These are phyloP conservation scores for Naganishia onofrii DNA, from an alignment of 768 basidiomycete species.

Conservation along the genomic window DNA sequence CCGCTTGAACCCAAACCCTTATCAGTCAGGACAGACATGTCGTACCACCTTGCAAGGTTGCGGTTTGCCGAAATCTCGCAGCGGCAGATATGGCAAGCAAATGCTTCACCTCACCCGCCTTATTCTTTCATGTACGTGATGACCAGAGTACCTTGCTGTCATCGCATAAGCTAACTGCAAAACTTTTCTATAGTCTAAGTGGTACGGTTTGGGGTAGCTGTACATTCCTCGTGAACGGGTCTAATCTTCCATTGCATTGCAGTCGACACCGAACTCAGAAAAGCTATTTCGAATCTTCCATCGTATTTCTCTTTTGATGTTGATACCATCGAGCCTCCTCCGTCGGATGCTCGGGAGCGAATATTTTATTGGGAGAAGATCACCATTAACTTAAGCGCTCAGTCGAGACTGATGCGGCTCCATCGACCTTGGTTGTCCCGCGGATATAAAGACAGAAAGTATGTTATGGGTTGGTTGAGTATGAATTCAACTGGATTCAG, in stretches of 20 bases:
- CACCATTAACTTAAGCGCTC: conserved; percentile 50
- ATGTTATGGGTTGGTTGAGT: conserved; percentile 17
- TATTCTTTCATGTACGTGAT: conserved; percentile 49
- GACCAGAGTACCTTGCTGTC: not conserved
- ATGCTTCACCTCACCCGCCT: conserved; percentile 46
- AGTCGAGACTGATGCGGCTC: conserved; percentile 50
- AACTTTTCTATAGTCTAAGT: conserved; percentile 24
- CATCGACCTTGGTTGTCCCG: conserved; percentile 52
- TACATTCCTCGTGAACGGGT: not conserved
- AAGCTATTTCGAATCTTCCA: conserved; percentile 50
- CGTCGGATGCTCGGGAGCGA: conserved; percentile 38
- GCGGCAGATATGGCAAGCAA: conserved; percentile 52
- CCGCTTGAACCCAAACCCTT: conserved; percentile 44
- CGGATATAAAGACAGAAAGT: conserved; percentile 50
- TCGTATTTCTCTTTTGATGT: conserved; percentile 47
- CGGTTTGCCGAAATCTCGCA: conserved; percentile 50
- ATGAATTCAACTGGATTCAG: not conserved
- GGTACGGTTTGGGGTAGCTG: conserved; percentile 25
- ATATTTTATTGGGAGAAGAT: conserved; percentile 52
- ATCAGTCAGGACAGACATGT: conserved; percentile 47
- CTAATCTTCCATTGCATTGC: not conserved
- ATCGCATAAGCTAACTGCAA: not conserved
- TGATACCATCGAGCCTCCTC: conserved; percentile 32
- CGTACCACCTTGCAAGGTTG: conserved; percentile 50
- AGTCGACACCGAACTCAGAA: conserved; percentile 48